Evolutionary conservation across 2,329 filamentous ascomycete species (phyloP).

Genomic region (Xylariaceae sp.): DNA sequence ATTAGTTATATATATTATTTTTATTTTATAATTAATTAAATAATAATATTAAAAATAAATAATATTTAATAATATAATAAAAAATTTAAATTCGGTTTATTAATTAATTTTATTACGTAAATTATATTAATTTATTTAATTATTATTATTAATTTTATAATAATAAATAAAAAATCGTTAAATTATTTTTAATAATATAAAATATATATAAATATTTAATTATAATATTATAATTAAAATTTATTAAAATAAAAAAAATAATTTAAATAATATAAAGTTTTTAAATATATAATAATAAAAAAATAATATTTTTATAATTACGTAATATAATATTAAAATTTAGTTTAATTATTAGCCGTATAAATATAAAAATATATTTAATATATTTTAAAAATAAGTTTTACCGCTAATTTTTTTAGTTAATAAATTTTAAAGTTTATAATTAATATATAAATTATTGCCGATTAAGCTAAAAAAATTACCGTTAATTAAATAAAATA

Average conservation of each 20-base stretch:
- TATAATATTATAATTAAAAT: conserved; percentile 1
- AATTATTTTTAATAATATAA: too few species aligned
- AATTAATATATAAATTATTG: not conserved
- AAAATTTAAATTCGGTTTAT: not conserved
- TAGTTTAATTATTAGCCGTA: conserved; percentile 1
- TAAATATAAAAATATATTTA: not conserved
- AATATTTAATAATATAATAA: not conserved
- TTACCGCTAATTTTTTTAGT: not conserved
- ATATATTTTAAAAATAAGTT: not conserved
- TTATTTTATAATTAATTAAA: too few species aligned
- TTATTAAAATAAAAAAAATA: not conserved
- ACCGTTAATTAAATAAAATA: not conserved
- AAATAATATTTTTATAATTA: not conserved
- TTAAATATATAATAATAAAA: not conserved
- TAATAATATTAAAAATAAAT: not conserved
- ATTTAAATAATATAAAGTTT: not conserved
- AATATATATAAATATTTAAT: not conserved
- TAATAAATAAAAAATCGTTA: not conserved
- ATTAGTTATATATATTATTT: conserved; percentile 1
- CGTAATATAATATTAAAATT: not conserved
- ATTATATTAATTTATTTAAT: not conserved
- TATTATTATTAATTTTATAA: not conserved
- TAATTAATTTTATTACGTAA: too few species aligned
- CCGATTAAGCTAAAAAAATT: not conserved
- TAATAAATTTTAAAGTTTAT: not conserved